A percentile compares a stretch with the other conserved stretches of the same genome.
phyloP scores from a whole-genome alignment of 768 basidiomycete species.

The Megacollybia marginata region DNA sequence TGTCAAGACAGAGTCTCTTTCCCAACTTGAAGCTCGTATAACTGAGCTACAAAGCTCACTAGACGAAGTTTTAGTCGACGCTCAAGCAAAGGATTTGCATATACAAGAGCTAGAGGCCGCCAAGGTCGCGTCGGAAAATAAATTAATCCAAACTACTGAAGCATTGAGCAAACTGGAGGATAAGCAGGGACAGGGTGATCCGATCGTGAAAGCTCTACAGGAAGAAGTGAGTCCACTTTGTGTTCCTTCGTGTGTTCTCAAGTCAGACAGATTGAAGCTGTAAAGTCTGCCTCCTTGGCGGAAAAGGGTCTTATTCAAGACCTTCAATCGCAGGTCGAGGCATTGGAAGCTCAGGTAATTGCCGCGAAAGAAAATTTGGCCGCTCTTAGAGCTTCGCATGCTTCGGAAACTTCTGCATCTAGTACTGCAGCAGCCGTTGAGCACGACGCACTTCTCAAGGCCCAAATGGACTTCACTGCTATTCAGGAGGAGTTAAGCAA shows the following conservation, averaged over 20 bases:
- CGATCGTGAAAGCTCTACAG: slow-evolving; percentile 32
- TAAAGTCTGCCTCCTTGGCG: slow-evolving; percentile 30
- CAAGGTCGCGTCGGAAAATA: slow-evolving; percentile 40
- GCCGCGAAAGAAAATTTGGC: slow-evolving; percentile 48
- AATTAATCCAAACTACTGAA: slow-evolving; percentile 36
- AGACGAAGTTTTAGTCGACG: slow-evolving; percentile 36
- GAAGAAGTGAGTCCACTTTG: slow-evolving; percentile 39
- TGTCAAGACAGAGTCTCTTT: slow-evolving; percentile 41
- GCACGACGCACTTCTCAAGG: slow-evolving; percentile 56
- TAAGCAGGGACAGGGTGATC: slow-evolving; percentile 23
- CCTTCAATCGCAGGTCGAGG: slow-evolving; percentile 43
- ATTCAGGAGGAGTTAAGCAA: slow-evolving; percentile 44
- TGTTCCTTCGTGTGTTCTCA: background rate
- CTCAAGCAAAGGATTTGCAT: slow-evolving; percentile 34
- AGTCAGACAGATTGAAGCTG: slow-evolving; percentile 40
- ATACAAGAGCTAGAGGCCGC: slow-evolving; percentile 41
- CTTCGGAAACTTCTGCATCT: slow-evolving; percentile 33
- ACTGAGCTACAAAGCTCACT: slow-evolving; percentile 42
- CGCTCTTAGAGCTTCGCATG: slow-evolving; percentile 37
- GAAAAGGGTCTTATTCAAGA: slow-evolving; percentile 39
- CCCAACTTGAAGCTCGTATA: slow-evolving; percentile 47
- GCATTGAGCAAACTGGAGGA: slow-evolving; percentile 29
- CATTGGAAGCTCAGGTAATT: slow-evolving; percentile 42
- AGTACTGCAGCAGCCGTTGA: slow-evolving; percentile 50
- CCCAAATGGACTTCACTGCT: slow-evolving; percentile 52